Base-by-base conservation (phyloP, 352 stramenopile genomes). In the Pythium brachiatum region DNA sequence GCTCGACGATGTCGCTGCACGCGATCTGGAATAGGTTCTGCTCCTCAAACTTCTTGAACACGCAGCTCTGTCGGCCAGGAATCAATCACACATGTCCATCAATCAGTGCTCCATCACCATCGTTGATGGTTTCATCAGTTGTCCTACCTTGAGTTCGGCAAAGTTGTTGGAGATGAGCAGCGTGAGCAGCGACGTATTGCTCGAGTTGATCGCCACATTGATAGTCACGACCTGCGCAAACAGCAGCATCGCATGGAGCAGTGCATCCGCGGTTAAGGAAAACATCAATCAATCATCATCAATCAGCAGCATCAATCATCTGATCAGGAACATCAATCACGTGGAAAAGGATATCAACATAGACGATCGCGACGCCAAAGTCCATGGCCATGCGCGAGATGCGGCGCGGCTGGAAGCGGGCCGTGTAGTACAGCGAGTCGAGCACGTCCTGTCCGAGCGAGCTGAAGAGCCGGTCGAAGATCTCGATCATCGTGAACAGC, bases 81-180 rank as follows among this genome's bases (percentile, higher is more conserved):
- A 3, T 23, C 36, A 55, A 36, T 50, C 21, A 29, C 1, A 29
- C 2, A 29, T 16, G n/a, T 29, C 7, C 20, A 52, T 29, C 21
- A 52, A 20, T 32, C 44, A 32, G 32, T 25, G 6, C 18, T 52
- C 8, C 5, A 52, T n/a, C n/a, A n/a, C n/a, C n/a, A n/a, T n/a
- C n/a, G n/a, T 25, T 16, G 3, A 50, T 27, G 44, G 50, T 11
- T 11, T 7, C 15, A 11, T 20, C 6, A n/a, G 46, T 5, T 3
- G 13, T 13, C 31, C 38, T 29, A 82, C 81, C 81, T 99, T 99
- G 73, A 99, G 97, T 77, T 99, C 97, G 0, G 95, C 92, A 84
- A 99, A 99, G 73, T 99, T 99, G 72, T 98, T 99, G n/a, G 83
- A 96, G 57, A 96, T 91, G n/a, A 98, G 78, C 2, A 98, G 73